These are phyloP conservation scores for Penicillium herquei DNA, from an alignment of 495 filamentous ascomycete species.

Conservation along the genomic window DNA sequence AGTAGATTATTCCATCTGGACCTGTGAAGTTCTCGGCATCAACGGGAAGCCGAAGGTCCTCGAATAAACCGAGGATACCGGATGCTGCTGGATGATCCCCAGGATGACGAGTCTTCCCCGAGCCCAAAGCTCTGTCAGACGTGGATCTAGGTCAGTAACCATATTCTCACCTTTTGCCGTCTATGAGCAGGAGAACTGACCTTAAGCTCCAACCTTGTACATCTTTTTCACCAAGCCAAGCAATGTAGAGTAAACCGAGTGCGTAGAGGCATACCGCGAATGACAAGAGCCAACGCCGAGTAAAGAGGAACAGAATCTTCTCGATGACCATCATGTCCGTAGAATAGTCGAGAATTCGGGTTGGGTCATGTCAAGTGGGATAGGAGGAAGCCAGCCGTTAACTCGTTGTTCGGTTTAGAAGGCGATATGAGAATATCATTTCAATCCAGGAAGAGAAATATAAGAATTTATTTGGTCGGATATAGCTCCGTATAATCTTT, in stretches of 20 bases:
- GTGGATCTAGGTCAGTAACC: too few species aligned
- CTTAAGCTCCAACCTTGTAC: background rate
- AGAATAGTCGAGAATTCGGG: too few species aligned
- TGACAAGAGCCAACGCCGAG: background rate
- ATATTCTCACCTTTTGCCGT: too few species aligned
- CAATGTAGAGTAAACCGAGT: slow-evolving; percentile 1
- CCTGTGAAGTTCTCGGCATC: slow-evolving; percentile 5
- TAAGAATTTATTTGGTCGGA: too few species aligned
- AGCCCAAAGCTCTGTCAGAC: background rate
- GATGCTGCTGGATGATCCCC: background rate
- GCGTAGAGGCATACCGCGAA: background rate
- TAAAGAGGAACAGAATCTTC: background rate
- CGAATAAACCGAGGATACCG: background rate
- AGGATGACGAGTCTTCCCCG: background rate
- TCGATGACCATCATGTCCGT: background rate
- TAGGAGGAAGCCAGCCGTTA: background rate
- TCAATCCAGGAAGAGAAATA: too few species aligned
- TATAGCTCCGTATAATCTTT: too few species aligned
- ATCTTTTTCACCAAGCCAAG: background rate
- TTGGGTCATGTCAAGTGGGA: background rate
- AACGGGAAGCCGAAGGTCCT: background rate
- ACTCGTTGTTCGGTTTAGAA: too few species aligned
- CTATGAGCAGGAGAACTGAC: background rate
- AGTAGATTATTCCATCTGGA: background rate
- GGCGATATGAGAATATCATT: too few species aligned